Evolutionary conservation across 352 stramenopile species (phyloP), one percentile per base, ranked within the genome.

Genomic region (Globisporangium iwayamae): DNA sequence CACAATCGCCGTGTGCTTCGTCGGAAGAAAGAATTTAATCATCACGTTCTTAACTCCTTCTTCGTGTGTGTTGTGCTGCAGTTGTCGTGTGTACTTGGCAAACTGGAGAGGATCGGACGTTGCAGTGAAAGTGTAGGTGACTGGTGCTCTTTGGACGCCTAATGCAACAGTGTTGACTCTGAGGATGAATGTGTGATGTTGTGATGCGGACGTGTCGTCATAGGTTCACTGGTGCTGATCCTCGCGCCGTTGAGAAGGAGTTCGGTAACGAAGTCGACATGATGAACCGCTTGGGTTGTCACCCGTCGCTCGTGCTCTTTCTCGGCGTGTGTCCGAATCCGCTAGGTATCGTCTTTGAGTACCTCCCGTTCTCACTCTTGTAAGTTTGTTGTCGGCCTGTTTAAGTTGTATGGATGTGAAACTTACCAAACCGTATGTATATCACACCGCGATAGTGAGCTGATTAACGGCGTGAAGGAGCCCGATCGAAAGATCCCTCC

Each of bases 341-440:
- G 50, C 64, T 88, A 16, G 78, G 77, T 20, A 81, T 93, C 39
- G 68, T 91, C 16, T 80, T 93, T 25, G 85, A 93, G 63, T 91
- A 88, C 61, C 74, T 93, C 6, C 78, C 80, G 2, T 91, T 91
- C 60, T 91, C 81, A 6, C 74, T 93, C 13, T 94, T 91, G 83
- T 92, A 75, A 30, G 75, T 70, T 18, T 53, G 11, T 18, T 36
- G 11, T 38, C 28, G 36, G 1, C 22, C 6, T 18, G 4, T 30
- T 20, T 46, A 9, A 10, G 14, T 9, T 51, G 7, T 13, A 25
- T 28, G n/a, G 3, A 25, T 30, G 45, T 51, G n/a, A n/a, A 8
- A 16, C 4, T 6, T 16, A 18, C n/a, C 25, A 8, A 51, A 28
- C 32, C 16, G 41, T 22, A 47, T 47, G 16, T 6, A n/a, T 47